Conservation (phyloP, 192 early-diverging fungal genomes). For the Podila minutissima region DNA sequence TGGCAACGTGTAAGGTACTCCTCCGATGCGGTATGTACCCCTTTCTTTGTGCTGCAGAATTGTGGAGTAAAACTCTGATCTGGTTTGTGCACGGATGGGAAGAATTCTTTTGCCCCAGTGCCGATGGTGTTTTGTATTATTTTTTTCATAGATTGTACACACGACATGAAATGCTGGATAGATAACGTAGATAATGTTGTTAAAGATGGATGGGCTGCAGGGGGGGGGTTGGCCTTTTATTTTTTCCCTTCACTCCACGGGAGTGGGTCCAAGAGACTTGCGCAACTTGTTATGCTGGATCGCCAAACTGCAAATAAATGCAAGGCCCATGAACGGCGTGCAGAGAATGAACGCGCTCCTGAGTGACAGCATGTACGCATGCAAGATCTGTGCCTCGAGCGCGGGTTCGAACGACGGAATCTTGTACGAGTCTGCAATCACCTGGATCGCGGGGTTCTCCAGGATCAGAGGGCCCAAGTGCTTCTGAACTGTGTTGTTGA, state of each 20-base stretch:
- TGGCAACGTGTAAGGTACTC: not conserved
- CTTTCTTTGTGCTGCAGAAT: not conserved
- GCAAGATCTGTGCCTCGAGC: constrained; percentile 50
- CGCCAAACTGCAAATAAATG: constrained; percentile 51
- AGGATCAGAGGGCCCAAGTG: constrained; percentile 18
- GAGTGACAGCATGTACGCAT: constrained; percentile 60
- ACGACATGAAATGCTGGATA: not conserved
- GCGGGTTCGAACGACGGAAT: constrained; percentile 41
- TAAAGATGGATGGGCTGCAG: no score
- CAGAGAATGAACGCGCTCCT: constrained; percentile 60
- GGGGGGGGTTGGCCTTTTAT: no score
- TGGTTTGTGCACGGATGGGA: no score
- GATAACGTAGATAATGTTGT: not conserved
- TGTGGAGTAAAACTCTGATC: no score
- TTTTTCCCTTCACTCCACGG: constrained; percentile 25
- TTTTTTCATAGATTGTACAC: not conserved
- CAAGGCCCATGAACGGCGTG: constrained; percentile 58
- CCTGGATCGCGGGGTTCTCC: constrained; percentile 4
- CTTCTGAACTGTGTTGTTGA: constrained; percentile 52
- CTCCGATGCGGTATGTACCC: not conserved
- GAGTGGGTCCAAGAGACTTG: constrained; percentile 6
- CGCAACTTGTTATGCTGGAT: constrained; percentile 49
- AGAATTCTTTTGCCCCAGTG: no score
- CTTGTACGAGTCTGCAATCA: constrained; percentile 35
- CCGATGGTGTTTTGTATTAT: not conserved